Conservation (phyloP, 2,329 filamentous ascomycete genomes). For the Sporothrix pallida region DNA sequence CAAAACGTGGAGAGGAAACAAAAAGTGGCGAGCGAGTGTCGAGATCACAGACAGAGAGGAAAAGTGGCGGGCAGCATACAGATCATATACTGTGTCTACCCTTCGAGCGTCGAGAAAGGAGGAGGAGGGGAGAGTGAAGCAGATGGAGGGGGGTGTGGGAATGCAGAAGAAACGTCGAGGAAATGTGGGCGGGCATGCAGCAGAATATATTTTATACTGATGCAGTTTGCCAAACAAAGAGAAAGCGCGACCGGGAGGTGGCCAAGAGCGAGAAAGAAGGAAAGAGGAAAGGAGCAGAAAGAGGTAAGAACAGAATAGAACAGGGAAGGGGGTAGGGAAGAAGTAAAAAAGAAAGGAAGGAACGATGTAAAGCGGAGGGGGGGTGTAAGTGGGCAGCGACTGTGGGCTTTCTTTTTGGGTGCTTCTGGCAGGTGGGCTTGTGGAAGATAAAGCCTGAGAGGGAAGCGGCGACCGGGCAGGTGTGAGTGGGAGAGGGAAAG, state of each 20-base stretch:
- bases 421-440: background rate
- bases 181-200: background rate
- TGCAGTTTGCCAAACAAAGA: background rate
- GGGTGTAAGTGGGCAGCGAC: background rate
- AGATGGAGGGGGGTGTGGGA: background rate
- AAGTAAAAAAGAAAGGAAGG: background rate
- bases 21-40: slow-evolving; percentile 11
- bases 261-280: background rate
- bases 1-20: slow-evolving; percentile 8
- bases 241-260: background rate
- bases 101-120: background rate
- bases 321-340: background rate
- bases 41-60: background rate
- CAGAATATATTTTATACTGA: slow-evolving; percentile 1
- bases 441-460: slow-evolving; percentile 1
- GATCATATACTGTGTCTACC: background rate
- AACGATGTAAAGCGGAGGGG: background rate
- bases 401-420: background rate
- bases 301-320: background rate
- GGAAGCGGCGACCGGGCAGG: background rate
- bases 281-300: background rate
- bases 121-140: background rate
- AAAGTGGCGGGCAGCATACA: background rate
- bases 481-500: background rate
- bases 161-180: background rate